Base-by-base conservation (phyloP, 2,329 filamentous ascomycete genomes). In the Aspergillus ibericus region DNA sequence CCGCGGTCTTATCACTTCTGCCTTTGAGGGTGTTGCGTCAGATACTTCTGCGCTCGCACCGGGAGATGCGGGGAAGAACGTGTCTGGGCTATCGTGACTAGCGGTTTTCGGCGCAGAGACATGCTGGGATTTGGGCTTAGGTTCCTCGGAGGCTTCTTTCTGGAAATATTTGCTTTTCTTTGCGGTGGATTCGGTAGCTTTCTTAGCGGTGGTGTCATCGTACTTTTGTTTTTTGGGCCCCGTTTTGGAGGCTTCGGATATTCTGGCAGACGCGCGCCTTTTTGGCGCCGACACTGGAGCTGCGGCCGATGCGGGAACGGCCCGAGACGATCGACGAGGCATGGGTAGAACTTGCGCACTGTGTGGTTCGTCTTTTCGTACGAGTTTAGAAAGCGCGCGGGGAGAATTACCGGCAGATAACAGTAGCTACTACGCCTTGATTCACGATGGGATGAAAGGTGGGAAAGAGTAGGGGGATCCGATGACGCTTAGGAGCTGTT, bases 111-210 rank as follows among this genome's bases (percentile, higher is more conserved):
- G 62, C 35, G 60, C 60, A 12, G 55, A 62, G 35, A 53, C 56
- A 38, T 74, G 68, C 18, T 73, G 69, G 36, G 71, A 72, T 12
- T 70, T 67, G 18, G 70, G 71, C 22, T 72, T 70, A 8, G 70
- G 61, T 20, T 69, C 69, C 18, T 72, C 72, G 5, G 72, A 70
- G 22, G 72, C 70, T 44, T 74, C 73, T n/a, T 75, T 69, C 51
- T 77, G 68, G 59, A 83, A 84, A 65, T 83, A 82, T 65, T 79
- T 80, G 72, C 81, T 83, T 67, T 78, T 81, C 59, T 75, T 81
- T 5, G 78, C 68, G 10, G 80, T 81, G 12, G 73, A 66, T 59
- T 68, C 76, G 15, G 64, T 62, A 10, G 60, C 52, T 36, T 63
- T 66, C 16, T 61, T 32, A 54, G 57, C 56, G 34, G 57, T 53